Base-by-base conservation (phyloP, 2,329 filamentous ascomycete species). In the Fusarium phyllophilum region DNA sequence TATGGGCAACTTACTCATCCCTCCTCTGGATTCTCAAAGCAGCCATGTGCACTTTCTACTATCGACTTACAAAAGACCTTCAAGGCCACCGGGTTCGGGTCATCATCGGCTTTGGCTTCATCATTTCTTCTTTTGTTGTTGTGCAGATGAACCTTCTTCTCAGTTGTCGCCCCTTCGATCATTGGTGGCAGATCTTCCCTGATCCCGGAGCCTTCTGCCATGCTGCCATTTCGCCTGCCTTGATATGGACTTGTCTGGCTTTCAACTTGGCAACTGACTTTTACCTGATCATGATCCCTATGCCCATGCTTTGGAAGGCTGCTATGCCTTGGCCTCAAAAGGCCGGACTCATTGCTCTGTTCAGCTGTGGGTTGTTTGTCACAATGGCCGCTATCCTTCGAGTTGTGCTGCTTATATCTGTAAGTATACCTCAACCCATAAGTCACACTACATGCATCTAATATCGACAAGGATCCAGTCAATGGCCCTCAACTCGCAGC, bases 101-200 rank as follows among this genome's bases (percentile, higher is more conserved):
- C 41, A 83, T 84, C 45, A 76, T 89, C 49, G 88, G 88, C 13
- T 89, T 88, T 66, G 80, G 75, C 7, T 73, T 89, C 41, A 83
- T 90, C 39, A 81, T 81, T 2, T 73, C 72, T 6, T 89, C 86
- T 8, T 91, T 86, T 70, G 62, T 90, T 34, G 83, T 83, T 0
- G 85, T 85, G 10, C 79, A 88, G 34, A 81, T 86, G 39, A 85
- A 85, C 8, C 84, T 90, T 41, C 83, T 89, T 20, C 80, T 87
- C 7, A 84, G 85, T 13, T 91, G 89, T 71, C 82, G 83, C 31
- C 88, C 88, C 0, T 84, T 91, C 60, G 72, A 81, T 33, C 84
- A 84, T 44, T 87, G 88, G 75, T 91, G 89, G 88, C 88, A 91
- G 77, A 89, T 91, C 55, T 81, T 85, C 59, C 89, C 89, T 0